Evolutionary conservation across 495 filamentous ascomycete genomes (phyloP), one percentile per base, ranked within the genome.

Genomic region (Aspergillus steynii): DNA sequence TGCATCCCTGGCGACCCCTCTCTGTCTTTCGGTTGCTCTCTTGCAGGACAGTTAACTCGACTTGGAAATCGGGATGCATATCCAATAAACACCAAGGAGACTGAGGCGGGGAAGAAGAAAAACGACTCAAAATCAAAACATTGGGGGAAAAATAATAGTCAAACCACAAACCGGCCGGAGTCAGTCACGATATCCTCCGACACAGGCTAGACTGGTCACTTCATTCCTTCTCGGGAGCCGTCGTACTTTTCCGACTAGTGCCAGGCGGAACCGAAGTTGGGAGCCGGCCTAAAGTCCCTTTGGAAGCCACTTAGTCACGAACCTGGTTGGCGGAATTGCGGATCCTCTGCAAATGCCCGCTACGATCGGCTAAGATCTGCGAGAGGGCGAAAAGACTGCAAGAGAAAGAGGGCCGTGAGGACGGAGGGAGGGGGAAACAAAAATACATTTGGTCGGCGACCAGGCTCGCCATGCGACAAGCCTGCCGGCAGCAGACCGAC

Each of bases 291-390:
- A 59, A 56, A 46, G 48, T 14, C 20, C 49, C 45, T 50, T 29
- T 29, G 29, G 45, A 51, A 61, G 59, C 56, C 55, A 61, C 47
- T 42, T 12, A 51, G 56, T 59, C 32, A 47, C 42, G 57, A 66
- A 66, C 63, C 65, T 61, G 68, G 68, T 66, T 66, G 61, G 49
- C 59, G 65, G 65, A 63, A 32, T 55, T 32, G 61, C 59, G 57
- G 61, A 62, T 61, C 50, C 42, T 60, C 60, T 60, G 62, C 63
- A 60, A 66, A 64, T 53, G 55, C 59, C 63, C 64, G 63, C 53
- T 37, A 56, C 42, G 61, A 69, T 69, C 66, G 50, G 61, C 61
- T 51, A 48, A 56, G 64, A 65, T 60, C 55, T 37, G 49, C 47
- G 20, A 37, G 29, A 60, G 50, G 25, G 50, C 25, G 15, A 31